phyloP scores from a whole-genome alignment of 2,329 filamentous ascomycete species.

The Talaromyces marneffei region DNA sequence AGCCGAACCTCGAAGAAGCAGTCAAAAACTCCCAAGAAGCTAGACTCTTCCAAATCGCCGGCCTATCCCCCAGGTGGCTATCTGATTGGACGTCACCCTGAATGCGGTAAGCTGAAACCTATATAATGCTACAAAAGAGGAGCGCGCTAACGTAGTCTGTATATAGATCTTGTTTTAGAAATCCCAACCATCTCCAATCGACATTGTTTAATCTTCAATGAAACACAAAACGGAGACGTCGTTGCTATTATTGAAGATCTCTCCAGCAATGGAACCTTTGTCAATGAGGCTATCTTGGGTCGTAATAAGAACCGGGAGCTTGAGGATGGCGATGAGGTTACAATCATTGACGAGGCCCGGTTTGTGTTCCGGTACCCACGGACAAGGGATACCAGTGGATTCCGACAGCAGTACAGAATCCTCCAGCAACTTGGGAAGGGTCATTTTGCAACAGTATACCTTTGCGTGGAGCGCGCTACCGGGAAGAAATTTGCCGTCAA shows the following conservation, averaged over 20 bases:
- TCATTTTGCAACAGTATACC: conserved; percentile 88
- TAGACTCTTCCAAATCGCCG: conserved; percentile 50
- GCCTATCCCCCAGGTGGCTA: conserved; percentile 72
- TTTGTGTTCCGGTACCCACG: conserved; percentile 91
- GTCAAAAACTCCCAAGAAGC: conserved; percentile 50
- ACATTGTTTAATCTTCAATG: conserved; percentile 49
- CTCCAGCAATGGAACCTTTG: conserved; percentile 92
- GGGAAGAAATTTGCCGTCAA: conserved; percentile 88
- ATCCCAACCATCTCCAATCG: conserved; percentile 82
- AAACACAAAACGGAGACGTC: conserved; percentile 53
- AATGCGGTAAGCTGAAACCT: conserved; percentile 66
- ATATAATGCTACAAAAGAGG: background rate
- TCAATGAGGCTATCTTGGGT: conserved; percentile 86
- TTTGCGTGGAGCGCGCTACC: conserved; percentile 78
- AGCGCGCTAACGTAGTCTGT: conserved; percentile 16
- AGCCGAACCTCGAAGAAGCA: conserved; percentile 34
- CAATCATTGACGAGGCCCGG: conserved; percentile 73
- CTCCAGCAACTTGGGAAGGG: conserved; percentile 85
- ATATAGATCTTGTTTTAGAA: conserved; percentile 64
- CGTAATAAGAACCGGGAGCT: conserved; percentile 87
- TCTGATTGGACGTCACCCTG: conserved; percentile 83
- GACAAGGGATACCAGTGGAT: conserved; percentile 65
- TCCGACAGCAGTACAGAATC: conserved; percentile 79
- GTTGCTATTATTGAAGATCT: conserved; percentile 82
- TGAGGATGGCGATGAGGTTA: conserved; percentile 83